A percentile compares a stretch with the other conserved stretches of the same genome.
Evolutionary conservation across 139 green algal species (phyloP).

Genomic region (Haematococcus lacustris): DNA sequence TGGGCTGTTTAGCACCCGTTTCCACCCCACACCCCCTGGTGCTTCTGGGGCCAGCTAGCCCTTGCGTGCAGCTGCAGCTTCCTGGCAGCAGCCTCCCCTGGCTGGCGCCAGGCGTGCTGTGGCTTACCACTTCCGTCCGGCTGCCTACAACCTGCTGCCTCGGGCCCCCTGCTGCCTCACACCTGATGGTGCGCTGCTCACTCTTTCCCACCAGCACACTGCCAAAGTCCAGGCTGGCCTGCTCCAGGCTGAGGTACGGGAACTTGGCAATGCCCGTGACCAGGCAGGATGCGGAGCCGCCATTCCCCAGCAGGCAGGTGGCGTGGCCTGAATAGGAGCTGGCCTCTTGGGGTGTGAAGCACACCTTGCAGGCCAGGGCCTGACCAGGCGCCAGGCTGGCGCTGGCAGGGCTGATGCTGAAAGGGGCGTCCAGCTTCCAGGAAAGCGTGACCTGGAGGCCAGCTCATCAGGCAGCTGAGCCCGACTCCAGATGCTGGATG

Average conservation of each 20-base stretch:
- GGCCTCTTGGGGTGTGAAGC: conserved; percentile 51
- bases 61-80: no score
- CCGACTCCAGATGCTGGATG: no score
- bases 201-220: conserved; percentile 50
- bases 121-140: no score
- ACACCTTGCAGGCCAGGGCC: conserved; percentile 20
- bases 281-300: conserved; percentile 14
- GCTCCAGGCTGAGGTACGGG: conserved; percentile 52
- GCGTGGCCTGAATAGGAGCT: conserved; percentile 40
- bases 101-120: no score
- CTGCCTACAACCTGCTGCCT: no score
- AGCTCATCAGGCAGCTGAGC: no score
- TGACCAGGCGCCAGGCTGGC: conserved; percentile 34
- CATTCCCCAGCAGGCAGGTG: conserved; percentile 41
- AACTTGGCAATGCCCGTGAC: conserved; percentile 62
- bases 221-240: conserved; percentile 37
- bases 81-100: no score
- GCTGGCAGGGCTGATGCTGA: conserved; percentile 33
- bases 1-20: no score
- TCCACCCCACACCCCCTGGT: no score
- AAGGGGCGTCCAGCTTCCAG: conserved; percentile 55
- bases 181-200: conserved; percentile 14
- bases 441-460: conserved; percentile 20
- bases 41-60: no score
- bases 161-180: no score